Conservation (phyloP, 805 yeast genomes). For the Maudiozyma turicensis region DNA sequence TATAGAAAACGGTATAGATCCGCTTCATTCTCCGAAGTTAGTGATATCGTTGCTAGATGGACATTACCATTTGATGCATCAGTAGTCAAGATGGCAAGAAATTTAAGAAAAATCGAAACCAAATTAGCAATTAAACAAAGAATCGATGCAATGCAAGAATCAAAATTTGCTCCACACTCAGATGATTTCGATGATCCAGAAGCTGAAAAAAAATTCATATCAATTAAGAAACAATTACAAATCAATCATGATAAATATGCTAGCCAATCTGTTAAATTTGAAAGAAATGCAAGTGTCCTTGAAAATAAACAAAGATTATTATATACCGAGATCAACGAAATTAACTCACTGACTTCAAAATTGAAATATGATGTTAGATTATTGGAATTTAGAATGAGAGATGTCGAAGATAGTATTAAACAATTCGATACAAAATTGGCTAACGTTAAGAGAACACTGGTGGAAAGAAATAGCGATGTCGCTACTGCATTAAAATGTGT, state of each 20-base stretch:
- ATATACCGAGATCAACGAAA: conserved; percentile 4
- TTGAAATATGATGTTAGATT: conserved; percentile 58
- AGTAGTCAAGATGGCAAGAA: conserved; percentile 22
- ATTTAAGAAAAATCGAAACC: conserved; percentile 4
- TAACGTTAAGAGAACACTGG: conserved; percentile 14
- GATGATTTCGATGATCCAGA: neutral
- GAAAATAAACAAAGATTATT: conserved; percentile 27
- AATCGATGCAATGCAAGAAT: neutral
- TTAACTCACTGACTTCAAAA: conserved; percentile 42
- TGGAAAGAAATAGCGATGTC: conserved; percentile 3
- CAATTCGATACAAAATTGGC: conserved; percentile 31
- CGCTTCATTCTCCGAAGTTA: conserved; percentile 19
- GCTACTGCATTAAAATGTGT: conserved; percentile 2
- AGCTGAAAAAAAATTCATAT: conserved; percentile 7
- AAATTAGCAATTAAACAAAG: neutral
- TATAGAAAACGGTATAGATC: conserved; percentile 11
- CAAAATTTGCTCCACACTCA: neutral
- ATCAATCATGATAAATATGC: conserved; percentile 11
- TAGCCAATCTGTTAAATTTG: conserved; percentile 13
- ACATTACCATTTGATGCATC: conserved; percentile 26
- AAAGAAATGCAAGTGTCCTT: conserved; percentile 13
- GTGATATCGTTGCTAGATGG: conserved; percentile 22
- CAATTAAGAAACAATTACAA: conserved; percentile 7
- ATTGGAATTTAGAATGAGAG: conserved; percentile 51
- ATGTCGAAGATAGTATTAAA: conserved; percentile 53